Percentiles rank a stretch among this genome's conserved stretches.
These are phyloP conservation scores for Pyrenula massariospora DNA, from an alignment of 495 filamentous ascomycete species.

Conservation along the genomic window DNA sequence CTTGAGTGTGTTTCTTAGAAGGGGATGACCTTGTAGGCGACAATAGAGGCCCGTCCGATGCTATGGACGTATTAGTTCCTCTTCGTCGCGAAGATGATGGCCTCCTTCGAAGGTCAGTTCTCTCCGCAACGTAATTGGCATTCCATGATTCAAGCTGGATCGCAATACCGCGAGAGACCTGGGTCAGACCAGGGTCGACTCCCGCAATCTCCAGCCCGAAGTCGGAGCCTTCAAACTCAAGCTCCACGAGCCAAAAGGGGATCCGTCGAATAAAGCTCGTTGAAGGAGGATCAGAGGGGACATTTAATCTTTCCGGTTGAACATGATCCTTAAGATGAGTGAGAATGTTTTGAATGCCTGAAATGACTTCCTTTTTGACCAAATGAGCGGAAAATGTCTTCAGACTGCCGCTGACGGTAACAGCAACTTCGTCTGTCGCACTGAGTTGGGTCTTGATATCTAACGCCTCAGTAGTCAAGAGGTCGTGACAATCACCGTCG, in stretches of 20 bases:
- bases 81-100: slow-evolving; percentile 40
- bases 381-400: slow-evolving; percentile 84
- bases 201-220: slow-evolving; percentile 87
- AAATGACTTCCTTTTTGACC: slow-evolving; percentile 80
- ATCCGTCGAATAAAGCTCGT: slow-evolving; percentile 64
- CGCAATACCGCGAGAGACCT: slow-evolving; percentile 65
- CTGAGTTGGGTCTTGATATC: slow-evolving; percentile 77
- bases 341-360: slow-evolving; percentile 84
- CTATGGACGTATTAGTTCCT: slow-evolving; percentile 42
- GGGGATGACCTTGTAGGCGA: slow-evolving; percentile 51
- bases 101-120: slow-evolving; percentile 42
- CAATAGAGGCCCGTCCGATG: slow-evolving; percentile 35
- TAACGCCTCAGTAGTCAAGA: slow-evolving; percentile 73
- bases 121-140: slow-evolving; percentile 80
- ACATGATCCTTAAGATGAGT: slow-evolving; percentile 59
- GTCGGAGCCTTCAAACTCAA: slow-evolving; percentile 75
- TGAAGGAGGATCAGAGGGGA: slow-evolving; percentile 33
- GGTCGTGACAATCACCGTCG: slow-evolving; percentile 66
- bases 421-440: slow-evolving; percentile 74
- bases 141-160: slow-evolving; percentile 84
- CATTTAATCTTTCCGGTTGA: slow-evolving; percentile 48
- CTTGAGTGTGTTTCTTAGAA: slow-evolving; percentile 36
- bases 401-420: slow-evolving; percentile 66
- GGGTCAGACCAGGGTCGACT: slow-evolving; percentile 68
- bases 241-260: slow-evolving; percentile 74